These are phyloP conservation scores for Botrytis medusae DNA, from an alignment of 2,329 filamentous ascomycete species.

Conservation along the genomic window DNA sequence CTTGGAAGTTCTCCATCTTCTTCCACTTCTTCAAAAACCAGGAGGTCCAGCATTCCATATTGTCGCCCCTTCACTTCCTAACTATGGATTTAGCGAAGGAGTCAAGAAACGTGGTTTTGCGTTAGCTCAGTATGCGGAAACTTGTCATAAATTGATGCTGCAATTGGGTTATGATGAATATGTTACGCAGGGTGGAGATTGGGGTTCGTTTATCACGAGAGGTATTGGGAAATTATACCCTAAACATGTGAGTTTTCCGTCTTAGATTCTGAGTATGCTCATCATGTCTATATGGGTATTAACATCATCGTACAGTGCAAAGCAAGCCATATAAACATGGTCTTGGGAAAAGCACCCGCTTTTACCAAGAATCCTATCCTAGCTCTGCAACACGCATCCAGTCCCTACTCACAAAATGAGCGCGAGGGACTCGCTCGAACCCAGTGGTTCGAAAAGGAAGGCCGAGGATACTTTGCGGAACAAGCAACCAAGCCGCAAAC, in stretches of 20 bases:
- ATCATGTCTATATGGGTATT: neutral
- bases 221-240: slow-evolving; percentile 60
- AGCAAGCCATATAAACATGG: slow-evolving; percentile 47
- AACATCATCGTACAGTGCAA: slow-evolving; percentile 43
- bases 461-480: slow-evolving; percentile 28
- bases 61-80: slow-evolving; percentile 56
- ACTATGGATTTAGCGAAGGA: slow-evolving; percentile 48
- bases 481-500: slow-evolving; percentile 62
- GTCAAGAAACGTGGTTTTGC: slow-evolving; percentile 50
- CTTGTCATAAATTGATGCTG: slow-evolving; percentile 65
- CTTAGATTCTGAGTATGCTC: neutral
- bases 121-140: slow-evolving; percentile 61
- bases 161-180: slow-evolving; percentile 64
- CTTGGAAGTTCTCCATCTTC: slow-evolving; percentile 24
- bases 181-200: slow-evolving; percentile 65
- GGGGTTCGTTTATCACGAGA: slow-evolving; percentile 67
- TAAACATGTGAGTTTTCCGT: slow-evolving; percentile 30
- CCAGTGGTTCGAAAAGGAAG: slow-evolving; percentile 27
- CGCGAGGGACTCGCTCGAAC: slow-evolving; percentile 26
- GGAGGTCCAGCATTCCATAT: slow-evolving; percentile 37
- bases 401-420: slow-evolving; percentile 23
- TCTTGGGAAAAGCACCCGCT: neutral
- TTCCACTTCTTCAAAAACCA: slow-evolving; percentile 28
- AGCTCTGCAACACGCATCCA: slow-evolving; percentile 16
- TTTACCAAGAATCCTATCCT: slow-evolving; percentile 21